Evolutionary conservation across 495 filamentous ascomycete species (phyloP).

Genomic region (Neurospora sublineolata): DNA sequence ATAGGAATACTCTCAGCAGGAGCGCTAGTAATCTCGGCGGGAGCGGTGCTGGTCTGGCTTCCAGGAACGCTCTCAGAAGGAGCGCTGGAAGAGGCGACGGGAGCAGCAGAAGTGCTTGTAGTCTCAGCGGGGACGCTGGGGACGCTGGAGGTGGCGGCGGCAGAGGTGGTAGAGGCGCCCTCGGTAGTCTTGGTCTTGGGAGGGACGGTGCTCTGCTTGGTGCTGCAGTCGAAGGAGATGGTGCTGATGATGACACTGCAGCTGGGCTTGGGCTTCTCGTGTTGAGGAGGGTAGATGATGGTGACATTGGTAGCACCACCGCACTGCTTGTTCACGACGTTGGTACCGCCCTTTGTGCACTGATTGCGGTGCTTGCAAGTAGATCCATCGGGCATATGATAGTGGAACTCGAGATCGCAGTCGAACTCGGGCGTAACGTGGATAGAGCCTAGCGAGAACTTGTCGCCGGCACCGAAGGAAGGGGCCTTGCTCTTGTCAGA

Average conservation of each 20-base stretch:
- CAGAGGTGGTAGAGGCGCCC: constrained; percentile 8
- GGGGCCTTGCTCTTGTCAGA: constrained; percentile 39
- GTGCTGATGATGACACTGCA: constrained; percentile 67
- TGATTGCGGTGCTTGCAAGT: constrained; percentile 60
- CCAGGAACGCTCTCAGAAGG: constrained; percentile 5
- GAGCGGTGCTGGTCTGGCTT: constrained; percentile 9
- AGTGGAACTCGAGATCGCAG: constrained; percentile 69
- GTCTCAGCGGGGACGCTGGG: background rate
- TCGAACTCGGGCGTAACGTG: constrained; percentile 62
- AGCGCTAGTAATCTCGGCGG: constrained; percentile 16
- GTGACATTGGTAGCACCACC: constrained; percentile 76
- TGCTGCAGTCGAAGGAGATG: constrained; percentile 71
- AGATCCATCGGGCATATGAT: constrained; percentile 67
- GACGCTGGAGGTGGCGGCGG: constrained; percentile 4
- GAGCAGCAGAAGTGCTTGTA: constrained; percentile 6
- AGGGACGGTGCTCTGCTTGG: constrained; percentile 29
- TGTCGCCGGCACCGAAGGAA: constrained; percentile 45
- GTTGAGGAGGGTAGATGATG: constrained; percentile 56
- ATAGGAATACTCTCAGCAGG: background rate
- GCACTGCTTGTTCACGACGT: constrained; percentile 72
- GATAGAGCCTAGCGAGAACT: constrained; percentile 65
- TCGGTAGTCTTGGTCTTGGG: constrained; percentile 18
- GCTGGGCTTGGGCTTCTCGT: constrained; percentile 34
- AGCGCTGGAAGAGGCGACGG: constrained; percentile 10
- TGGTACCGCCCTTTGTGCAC: constrained; percentile 54